phyloP scores from a whole-genome alignment of 169 alveolate species.

The Eimeria tenella region DNA sequence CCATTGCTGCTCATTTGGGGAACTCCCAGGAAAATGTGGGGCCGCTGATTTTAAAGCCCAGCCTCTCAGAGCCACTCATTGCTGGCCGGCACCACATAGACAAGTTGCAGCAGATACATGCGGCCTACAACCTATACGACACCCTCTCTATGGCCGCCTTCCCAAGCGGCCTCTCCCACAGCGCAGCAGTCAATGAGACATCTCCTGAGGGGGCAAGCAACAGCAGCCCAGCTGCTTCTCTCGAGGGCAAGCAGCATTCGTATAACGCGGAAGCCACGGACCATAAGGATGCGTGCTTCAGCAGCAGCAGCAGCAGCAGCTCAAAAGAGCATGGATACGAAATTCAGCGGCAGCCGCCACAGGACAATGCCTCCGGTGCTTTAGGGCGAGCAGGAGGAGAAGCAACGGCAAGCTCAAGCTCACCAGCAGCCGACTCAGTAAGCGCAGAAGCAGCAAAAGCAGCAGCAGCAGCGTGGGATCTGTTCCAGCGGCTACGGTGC shows the following conservation, averaged over 20 bases:
- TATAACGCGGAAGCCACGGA: neutral
- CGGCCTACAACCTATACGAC: constrained; percentile 73
- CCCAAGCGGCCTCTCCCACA: neutral
- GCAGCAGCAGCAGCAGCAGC: constrained; percentile 25
- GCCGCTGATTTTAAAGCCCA: constrained; percentile 1
- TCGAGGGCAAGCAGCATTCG: neutral
- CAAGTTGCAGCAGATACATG: constrained; percentile 80
- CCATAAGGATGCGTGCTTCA: neutral
- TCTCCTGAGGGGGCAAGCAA: neutral
- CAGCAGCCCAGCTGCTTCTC: neutral
- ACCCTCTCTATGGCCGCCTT: neutral
- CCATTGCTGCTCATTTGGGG: constrained; percentile 5
- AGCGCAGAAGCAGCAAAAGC: constrained; percentile 38
- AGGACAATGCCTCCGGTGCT: neutral
- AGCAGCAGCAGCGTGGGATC: constrained; percentile 49
- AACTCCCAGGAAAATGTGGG: constrained; percentile 10
- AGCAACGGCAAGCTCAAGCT: neutral
- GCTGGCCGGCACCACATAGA: constrained; percentile 71
- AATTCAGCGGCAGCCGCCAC: neutral
- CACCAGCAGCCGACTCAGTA: neutral
- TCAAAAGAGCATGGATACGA: neutral
- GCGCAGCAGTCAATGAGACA: neutral
- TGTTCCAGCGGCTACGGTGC: constrained; percentile 42
- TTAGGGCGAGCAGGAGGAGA: neutral
- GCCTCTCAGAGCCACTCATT: neutral